These are phyloP conservation scores for Iberis pinnata DNA, from an alignment of 345 rosid species.

Conservation along the genomic window DNA sequence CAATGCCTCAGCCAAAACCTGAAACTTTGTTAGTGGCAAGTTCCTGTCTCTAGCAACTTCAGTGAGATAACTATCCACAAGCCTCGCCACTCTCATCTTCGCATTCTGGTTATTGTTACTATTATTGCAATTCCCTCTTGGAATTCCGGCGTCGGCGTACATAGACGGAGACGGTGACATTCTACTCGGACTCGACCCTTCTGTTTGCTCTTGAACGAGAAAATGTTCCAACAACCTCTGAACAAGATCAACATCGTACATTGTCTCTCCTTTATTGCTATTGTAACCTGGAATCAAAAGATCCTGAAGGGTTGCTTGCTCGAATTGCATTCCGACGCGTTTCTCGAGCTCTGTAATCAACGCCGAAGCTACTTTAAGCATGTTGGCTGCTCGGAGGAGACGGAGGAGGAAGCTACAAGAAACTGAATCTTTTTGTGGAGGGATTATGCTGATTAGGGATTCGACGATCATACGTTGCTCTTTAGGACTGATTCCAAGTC, in stretches of 20 bases:
- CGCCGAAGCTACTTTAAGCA: slow-evolving; percentile 89
- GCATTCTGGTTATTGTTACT: slow-evolving; percentile 42
- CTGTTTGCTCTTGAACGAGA: slow-evolving; percentile 84
- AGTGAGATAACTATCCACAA: slow-evolving; percentile 92
- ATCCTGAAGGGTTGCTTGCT: slow-evolving; percentile 81
- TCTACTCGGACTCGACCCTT: slow-evolving; percentile 66
- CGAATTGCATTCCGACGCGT: slow-evolving; percentile 94
- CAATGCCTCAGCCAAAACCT: slow-evolving; percentile 89
- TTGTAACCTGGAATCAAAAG: slow-evolving; percentile 71
- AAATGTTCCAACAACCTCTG: slow-evolving; percentile 94
- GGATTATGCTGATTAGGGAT: slow-evolving; percentile 82
- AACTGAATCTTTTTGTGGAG: slow-evolving; percentile 81
- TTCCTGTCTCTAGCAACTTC: slow-evolving; percentile 93
- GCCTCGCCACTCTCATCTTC: slow-evolving; percentile 93
- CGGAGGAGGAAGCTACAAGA: slow-evolving; percentile 85
- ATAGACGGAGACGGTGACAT: slow-evolving; percentile 44
- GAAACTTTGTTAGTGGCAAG: slow-evolving; percentile 80
- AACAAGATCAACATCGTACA: slow-evolving; percentile 84
- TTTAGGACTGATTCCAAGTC: slow-evolving; percentile 41
- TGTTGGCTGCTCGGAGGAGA: slow-evolving; percentile 65
- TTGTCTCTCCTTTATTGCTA: slow-evolving; percentile 52
- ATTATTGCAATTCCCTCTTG: slow-evolving; percentile 42
- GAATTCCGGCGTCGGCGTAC: slow-evolving; percentile 42
- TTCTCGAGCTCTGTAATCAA: slow-evolving; percentile 85
- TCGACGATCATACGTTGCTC: slow-evolving; percentile 88